Percentiles rank a stretch among this genome's conserved stretches.
Conservation (phyloP, 305 asterid genomes). For the Withania somnifera region DNA sequence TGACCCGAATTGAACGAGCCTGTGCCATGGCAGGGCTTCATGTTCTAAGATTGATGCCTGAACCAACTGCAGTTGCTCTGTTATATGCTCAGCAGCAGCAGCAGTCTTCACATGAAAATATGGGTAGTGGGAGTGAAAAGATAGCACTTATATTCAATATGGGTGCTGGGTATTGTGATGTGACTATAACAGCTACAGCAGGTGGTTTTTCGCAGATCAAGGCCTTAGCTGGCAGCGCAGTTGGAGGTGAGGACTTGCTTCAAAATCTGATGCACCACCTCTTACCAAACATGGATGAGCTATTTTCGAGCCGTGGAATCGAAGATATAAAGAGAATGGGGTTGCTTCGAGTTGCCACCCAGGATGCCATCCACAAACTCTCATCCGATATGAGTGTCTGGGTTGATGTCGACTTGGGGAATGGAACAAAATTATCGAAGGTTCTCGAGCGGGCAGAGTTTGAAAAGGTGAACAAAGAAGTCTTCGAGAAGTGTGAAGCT, state of each 20-base stretch:
- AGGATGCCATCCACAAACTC: slow-evolving; percentile 73
- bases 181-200: slow-evolving; percentile 66
- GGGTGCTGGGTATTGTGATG: slow-evolving; percentile 91
- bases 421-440: slow-evolving; percentile 43
- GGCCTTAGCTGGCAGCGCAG: slow-evolving; percentile 49
- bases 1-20: slow-evolving; percentile 62
- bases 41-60: slow-evolving; percentile 78
- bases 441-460: slow-evolving; percentile 46
- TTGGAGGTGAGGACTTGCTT: slow-evolving; percentile 85
- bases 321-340: slow-evolving; percentile 65
- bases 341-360: slow-evolving; percentile 74
- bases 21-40: slow-evolving; percentile 96
- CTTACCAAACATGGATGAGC: slow-evolving; percentile 51
- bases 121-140: slow-evolving; percentile 63
- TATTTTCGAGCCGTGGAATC: slow-evolving; percentile 47
- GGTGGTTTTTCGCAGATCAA: slow-evolving; percentile 87
- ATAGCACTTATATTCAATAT: slow-evolving; percentile 66
- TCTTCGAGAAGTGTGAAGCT: slow-evolving; percentile 50
- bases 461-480: slow-evolving; percentile 48
- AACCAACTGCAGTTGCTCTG: slow-evolving; percentile 82
- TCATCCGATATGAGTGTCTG: slow-evolving; percentile 34
- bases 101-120: slow-evolving; percentile 35
- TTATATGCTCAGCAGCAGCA: slow-evolving; percentile 82
- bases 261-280: slow-evolving; percentile 54
- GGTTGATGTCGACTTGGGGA: slow-evolving; percentile 52